A percentile compares a stretch with the other conserved stretches of the same genome.
These are phyloP conservation scores for Blastocystis sp. DNA, from an alignment of 352 stramenopile species.

Conservation along the genomic window DNA sequence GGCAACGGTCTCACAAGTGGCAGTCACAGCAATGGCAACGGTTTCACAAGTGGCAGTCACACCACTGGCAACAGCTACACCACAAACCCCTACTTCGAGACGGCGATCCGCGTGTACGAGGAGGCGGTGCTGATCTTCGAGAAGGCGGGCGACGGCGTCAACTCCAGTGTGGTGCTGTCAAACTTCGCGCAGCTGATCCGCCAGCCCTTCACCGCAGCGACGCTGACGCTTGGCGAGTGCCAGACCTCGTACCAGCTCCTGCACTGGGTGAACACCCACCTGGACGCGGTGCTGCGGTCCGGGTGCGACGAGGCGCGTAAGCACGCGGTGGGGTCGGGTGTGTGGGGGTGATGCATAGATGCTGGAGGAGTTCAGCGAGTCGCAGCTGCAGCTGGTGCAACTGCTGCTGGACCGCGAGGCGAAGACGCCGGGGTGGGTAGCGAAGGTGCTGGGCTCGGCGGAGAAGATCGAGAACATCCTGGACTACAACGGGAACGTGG, in stretches of 20 bases:
- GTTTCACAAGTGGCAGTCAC: no score
- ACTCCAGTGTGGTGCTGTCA: constrained; percentile 11
- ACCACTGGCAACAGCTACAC: background rate
- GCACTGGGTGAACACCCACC: constrained; percentile 9
- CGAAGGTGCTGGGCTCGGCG: background rate
- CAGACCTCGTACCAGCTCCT: background rate
- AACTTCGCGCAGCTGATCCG: constrained; percentile 20
- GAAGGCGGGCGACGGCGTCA: background rate
- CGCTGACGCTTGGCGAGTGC: background rate
- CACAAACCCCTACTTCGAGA: background rate
- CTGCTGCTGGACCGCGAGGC: background rate
- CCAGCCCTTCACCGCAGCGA: background rate
- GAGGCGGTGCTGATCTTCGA: constrained; percentile 1
- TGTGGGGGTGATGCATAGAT: background rate
- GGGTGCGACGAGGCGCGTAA: background rate
- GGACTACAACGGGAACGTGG: constrained; percentile 28
- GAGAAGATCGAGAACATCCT: constrained; percentile 21
- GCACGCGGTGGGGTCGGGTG: background rate
- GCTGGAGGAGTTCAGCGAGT: constrained; percentile 21
- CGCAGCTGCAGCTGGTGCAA: constrained; percentile 31
- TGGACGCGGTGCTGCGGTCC: background rate
- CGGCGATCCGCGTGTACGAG: background rate
- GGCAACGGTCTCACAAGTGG: no score
- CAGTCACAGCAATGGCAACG: no score
- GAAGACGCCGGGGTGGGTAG: background rate